Conservation (phyloP, 2,329 filamentous ascomycete genomes). For the Paraphoma sp. region DNA sequence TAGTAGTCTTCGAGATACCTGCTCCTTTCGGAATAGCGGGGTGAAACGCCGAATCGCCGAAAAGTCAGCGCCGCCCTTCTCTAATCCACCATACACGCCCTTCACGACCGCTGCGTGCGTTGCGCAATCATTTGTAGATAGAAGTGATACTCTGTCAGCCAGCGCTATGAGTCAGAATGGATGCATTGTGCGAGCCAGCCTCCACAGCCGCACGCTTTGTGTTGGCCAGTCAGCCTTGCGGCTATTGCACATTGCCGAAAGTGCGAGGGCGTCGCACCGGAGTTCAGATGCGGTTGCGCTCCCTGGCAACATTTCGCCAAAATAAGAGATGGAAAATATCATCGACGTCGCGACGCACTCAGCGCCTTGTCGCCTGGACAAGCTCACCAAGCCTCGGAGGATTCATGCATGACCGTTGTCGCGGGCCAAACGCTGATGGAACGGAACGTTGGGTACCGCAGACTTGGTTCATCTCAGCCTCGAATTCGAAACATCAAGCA, state of each 20-base stretch:
- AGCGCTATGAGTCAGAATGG: not conserved
- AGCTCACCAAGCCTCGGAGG: conserved; percentile 18
- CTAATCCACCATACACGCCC: not conserved
- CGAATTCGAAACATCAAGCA: conserved; percentile 18
- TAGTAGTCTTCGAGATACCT: not conserved
- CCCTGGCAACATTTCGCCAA: not conserved
- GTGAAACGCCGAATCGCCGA: conserved; percentile 4
- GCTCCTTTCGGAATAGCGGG: not conserved
- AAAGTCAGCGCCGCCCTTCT: conserved; percentile 16
- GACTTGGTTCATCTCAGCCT: conserved; percentile 9
- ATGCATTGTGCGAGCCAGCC: not conserved
- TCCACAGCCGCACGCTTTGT: not conserved
- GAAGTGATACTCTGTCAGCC: not conserved
- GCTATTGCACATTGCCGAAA: too few relatives aligned
- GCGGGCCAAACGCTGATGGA: not conserved
- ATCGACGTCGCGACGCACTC: not conserved
- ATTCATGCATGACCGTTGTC: conserved; percentile 10
- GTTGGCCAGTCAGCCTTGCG: too few relatives aligned
- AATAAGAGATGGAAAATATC: not conserved
- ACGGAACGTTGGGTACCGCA: conserved; percentile 7
- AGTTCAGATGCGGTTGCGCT: too few relatives aligned
- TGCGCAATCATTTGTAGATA: not conserved
- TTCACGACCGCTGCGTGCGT: not conserved
- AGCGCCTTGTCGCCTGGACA: conserved; percentile 7
- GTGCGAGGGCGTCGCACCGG: too few relatives aligned